Evolutionary conservation across 2,329 filamentous ascomycete species (phyloP).

Genomic region (Nothopassalora personata): DNA sequence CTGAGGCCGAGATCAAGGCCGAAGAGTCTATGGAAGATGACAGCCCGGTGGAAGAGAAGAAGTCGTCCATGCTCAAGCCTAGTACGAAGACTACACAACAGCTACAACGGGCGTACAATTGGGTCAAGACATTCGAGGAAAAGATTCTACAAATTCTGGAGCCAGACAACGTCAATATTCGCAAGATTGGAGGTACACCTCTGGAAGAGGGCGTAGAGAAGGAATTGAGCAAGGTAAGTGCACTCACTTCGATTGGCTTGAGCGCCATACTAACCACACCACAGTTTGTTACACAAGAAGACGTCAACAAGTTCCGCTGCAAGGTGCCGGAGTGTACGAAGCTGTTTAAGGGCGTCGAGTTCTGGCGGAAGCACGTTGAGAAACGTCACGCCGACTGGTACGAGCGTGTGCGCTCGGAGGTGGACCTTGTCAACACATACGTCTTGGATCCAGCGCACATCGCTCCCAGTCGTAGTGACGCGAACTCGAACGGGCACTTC

Average conservation of each 20-base stretch:
- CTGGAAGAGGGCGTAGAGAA: slow-evolving; percentile 81
- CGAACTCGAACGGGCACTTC: slow-evolving; percentile 94
- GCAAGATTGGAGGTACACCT: slow-evolving; percentile 84
- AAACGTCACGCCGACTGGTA: slow-evolving; percentile 91
- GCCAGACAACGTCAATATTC: slow-evolving; percentile 77
- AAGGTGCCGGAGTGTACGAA: slow-evolving; percentile 95
- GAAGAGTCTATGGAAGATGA: slow-evolving; percentile 37
- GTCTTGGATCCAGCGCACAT: slow-evolving; percentile 93
- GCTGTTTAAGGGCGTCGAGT: slow-evolving; percentile 92
- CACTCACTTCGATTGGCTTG: not conserved
- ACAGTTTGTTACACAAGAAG: slow-evolving; percentile 84
- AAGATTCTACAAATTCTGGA: slow-evolving; percentile 91
- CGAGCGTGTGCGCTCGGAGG: slow-evolving; percentile 73
- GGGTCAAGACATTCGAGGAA: slow-evolving; percentile 98
- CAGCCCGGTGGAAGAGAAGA: slow-evolving; percentile 63
- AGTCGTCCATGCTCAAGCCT: slow-evolving; percentile 42
- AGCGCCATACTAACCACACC: not conserved
- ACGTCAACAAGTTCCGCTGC: slow-evolving; percentile 94
- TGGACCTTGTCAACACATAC: slow-evolving; percentile 87
- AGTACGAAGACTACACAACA: slow-evolving; percentile 81
- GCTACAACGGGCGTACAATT: slow-evolving; percentile 90
- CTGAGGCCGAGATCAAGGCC: slow-evolving; percentile 53
- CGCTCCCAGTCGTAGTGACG: slow-evolving; percentile 84
- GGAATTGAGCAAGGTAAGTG: slow-evolving; percentile 62
- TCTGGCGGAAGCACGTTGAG: slow-evolving; percentile 97